A percentile compares a stretch with the other conserved stretches of the same genome.
These are phyloP conservation scores for Pholiota conissans DNA, from an alignment of 768 basidiomycete species.

Conservation along the genomic window DNA sequence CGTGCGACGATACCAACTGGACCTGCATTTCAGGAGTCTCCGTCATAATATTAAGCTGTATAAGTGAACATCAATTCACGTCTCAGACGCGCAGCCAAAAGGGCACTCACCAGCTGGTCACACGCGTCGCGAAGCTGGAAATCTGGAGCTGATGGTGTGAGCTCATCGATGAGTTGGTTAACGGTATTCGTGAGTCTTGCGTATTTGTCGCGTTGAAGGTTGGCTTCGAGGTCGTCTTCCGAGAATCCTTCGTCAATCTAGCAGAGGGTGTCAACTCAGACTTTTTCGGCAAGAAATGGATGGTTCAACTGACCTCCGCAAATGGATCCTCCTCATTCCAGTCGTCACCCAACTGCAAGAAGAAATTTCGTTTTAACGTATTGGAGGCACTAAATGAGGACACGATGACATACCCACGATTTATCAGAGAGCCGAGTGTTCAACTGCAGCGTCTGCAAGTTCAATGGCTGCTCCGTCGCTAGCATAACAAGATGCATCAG, in stretches of 20 bases:
- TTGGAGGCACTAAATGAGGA: too few relatives aligned
- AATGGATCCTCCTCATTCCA: conserved; percentile 96
- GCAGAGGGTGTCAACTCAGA: background rate
- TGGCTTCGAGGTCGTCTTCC: conserved; percentile 89
- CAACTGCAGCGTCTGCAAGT: conserved; percentile 79
- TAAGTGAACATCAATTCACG: conserved; percentile 2
- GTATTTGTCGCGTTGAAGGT: conserved; percentile 90
- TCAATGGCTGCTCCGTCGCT: conserved; percentile 62
- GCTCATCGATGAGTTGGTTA: conserved; percentile 82
- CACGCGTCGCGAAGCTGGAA: conserved; percentile 83
- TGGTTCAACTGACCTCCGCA: conserved; percentile 61
- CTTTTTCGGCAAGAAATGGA: background rate
- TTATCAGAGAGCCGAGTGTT: conserved; percentile 85
- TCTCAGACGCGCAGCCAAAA: conserved; percentile 2
- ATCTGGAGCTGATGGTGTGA: conserved; percentile 79
- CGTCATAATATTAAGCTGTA: conserved; percentile 72
- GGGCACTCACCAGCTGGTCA: conserved; percentile 74
- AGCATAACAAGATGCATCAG: conserved; percentile 1
- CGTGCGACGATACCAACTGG: conserved; percentile 90
- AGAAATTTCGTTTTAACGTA: background rate
- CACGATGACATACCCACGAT: conserved; percentile 67
- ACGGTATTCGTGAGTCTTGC: conserved; percentile 83
- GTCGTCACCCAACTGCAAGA: conserved; percentile 76
- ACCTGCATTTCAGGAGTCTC: conserved; percentile 84
- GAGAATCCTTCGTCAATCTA: conserved; percentile 93